Evolutionary conservation across 352 stramenopile genomes (phyloP), one percentile per base, ranked within the genome.

Genomic region (Pythium scleroteichum): DNA sequence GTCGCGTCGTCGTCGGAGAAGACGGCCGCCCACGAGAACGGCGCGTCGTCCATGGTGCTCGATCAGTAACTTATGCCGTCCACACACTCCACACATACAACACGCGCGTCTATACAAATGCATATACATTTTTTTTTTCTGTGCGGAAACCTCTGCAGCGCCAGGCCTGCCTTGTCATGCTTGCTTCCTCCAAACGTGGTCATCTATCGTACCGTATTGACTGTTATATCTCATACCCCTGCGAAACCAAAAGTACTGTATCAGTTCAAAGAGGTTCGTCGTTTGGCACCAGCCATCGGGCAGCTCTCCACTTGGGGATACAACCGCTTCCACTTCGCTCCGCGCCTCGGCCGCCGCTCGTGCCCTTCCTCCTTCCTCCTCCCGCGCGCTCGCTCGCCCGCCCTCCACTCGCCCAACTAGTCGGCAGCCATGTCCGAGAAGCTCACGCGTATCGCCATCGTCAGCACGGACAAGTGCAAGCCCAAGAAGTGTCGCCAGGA

Each of bases 401-500:
- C 48, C 19, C 22, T 16, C 38, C n/a, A 3, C 41, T 19, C 59
- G 16, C 35, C 41, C 47, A 14, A 38, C 44, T 32, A 10, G 33
- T 46, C 38, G 56, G 10, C 29, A 35, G 22, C 50, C 59, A 93
- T 93, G 85, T 88, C 79, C 53, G 93, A 98, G 64, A 89, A 92
- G 66, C 82, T 99, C 69, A 99, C 96, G 58, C 95, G 97, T 89
- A 99, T 99, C 74, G 97, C 97, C 61, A 99, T 99, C 72, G 90
- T 99, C 59, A 98, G 90, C 72, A 82, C 92, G 40, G 95, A 99
- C 78, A 98, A 97, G 85, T 99, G 98, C 93, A 99, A 99, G 80
- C 97, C 97, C 33, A 99, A 99, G 73, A 99, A 99, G 76, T 99
- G 96, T 53, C 83, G 83, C 48, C 96, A 99, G 77, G 97, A 99